Evolutionary conservation across 163 green algal genomes (phyloP).

Genomic region (Scenedesmus sp.): DNA sequence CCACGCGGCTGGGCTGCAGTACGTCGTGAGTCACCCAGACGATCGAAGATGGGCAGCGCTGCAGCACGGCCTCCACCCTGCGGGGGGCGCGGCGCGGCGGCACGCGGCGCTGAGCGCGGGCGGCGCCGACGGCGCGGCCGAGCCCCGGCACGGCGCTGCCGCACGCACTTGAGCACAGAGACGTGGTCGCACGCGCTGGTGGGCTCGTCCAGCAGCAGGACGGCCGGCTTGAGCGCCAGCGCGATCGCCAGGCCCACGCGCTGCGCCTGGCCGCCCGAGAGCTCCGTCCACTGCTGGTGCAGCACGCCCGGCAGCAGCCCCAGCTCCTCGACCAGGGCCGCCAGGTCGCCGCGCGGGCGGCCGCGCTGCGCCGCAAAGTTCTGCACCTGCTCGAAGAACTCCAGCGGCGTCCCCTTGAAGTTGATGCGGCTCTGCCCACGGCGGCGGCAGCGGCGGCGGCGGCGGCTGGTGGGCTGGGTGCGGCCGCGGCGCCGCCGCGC

Average conservation of each 20-base stretch:
- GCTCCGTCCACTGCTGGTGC: slow-evolving; percentile 77
- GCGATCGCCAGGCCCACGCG: slow-evolving; percentile 77
- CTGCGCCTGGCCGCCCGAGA: slow-evolving; percentile 88
- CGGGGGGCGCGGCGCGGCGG: not conserved
- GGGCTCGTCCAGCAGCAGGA: slow-evolving; percentile 92
- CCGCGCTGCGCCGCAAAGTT: slow-evolving; percentile 66
- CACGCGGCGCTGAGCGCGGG: too few species aligned
- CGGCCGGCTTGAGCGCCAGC: slow-evolving; percentile 75
- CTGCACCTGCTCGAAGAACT: slow-evolving; percentile 52
- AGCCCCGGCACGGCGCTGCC: too few species aligned
- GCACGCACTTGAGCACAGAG: slow-evolving; percentile 47
- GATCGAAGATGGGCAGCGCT: slow-evolving; percentile 53
- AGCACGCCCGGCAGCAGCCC: slow-evolving; percentile 78
- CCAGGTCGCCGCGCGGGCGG: slow-evolving; percentile 69
- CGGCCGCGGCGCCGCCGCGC: too few species aligned
- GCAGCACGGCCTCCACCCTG: slow-evolving; percentile 66
- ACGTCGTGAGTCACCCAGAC: slow-evolving; percentile 88
- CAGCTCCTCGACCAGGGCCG: slow-evolving; percentile 68
- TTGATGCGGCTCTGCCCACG: slow-evolving; percentile 61
- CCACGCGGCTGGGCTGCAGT: slow-evolving; percentile 63
- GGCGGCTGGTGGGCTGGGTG: too few species aligned
- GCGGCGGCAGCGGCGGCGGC: too few species aligned
- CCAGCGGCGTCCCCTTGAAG: slow-evolving; percentile 74
- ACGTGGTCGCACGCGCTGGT: slow-evolving; percentile 79
- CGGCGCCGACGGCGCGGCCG: too few species aligned